A percentile compares a stretch with the other conserved stretches of the same genome.
Evolutionary conservation across 805 yeast species (phyloP).

Genomic region (Tetrapisispora namnaoensis): DNA sequence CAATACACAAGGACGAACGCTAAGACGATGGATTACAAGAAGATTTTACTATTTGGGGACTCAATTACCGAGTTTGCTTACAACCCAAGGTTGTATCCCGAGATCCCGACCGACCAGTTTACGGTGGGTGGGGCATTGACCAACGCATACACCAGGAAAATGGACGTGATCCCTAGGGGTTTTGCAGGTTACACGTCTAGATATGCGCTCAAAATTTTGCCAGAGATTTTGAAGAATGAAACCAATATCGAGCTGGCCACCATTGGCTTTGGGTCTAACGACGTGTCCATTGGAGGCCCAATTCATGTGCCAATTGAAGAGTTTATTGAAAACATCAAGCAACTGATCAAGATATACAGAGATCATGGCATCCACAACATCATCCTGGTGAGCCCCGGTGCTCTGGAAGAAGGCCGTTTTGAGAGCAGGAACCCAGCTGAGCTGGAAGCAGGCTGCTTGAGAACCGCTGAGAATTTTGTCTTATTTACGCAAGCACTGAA

Average conservation of each 20-base stretch:
- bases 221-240: slow-evolving; percentile 43
- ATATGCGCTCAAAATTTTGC: slow-evolving; percentile 43
- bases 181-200: slow-evolving; percentile 66
- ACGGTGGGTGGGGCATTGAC: slow-evolving; percentile 43
- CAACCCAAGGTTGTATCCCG: slow-evolving; percentile 15
- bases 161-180: slow-evolving; percentile 69
- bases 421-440: slow-evolving; percentile 27
- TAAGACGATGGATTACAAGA: not conserved
- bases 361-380: slow-evolving; percentile 36
- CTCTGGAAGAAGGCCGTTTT: slow-evolving; percentile 40
- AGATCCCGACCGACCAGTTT: slow-evolving; percentile 27
- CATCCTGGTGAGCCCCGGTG: slow-evolving; percentile 56
- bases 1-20: too few relatives aligned
- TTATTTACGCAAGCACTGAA: slow-evolving; percentile 43
- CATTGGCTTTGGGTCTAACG: slow-evolving; percentile 78
- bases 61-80: slow-evolving; percentile 4
- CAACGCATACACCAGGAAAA: slow-evolving; percentile 42
- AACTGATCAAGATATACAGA: slow-evolving; percentile 34
- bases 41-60: slow-evolving; percentile 5
- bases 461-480: slow-evolving; percentile 38
- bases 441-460: slow-evolving; percentile 31
- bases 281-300: slow-evolving; percentile 39
- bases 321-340: slow-evolving; percentile 39
- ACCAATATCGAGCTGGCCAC: slow-evolving; percentile 37
- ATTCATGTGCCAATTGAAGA: slow-evolving; percentile 45